Percentiles rank a stretch among this genome's conserved stretches.
Evolutionary conservation across 176 grass and related monocot genomes (phyloP).

Genomic region (Poa pratensis): DNA sequence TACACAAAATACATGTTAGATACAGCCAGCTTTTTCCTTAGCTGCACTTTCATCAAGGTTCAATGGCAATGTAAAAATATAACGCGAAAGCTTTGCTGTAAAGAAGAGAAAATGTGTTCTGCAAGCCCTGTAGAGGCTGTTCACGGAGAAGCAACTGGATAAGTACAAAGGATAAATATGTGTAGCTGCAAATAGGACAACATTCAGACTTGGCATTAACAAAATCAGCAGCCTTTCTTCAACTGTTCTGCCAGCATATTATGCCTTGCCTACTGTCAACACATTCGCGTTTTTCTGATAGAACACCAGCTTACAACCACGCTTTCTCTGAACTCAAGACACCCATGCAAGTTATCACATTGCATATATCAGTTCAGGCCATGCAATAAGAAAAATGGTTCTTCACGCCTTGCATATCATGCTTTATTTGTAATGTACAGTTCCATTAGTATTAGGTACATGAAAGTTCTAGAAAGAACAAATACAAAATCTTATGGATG

Average conservation of each 20-base stretch:
- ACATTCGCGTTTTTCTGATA: not conserved
- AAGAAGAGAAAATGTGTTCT: not conserved
- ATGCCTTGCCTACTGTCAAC: not conserved
- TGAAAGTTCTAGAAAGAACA: not conserved
- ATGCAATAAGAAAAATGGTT: not conserved
- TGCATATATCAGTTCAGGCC: not conserved
- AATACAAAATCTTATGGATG: constrained; percentile 9
- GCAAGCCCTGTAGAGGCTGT: not conserved
- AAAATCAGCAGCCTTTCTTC: not conserved
- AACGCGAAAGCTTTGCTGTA: not conserved
- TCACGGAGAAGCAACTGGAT: not conserved
- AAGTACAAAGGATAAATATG: not conserved
- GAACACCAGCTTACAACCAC: not conserved
- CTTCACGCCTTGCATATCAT: not conserved
- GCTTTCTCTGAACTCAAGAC: not conserved
- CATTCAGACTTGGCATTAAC: not conserved
- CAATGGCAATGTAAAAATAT: not conserved
- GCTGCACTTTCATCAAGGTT: not conserved
- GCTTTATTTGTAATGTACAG: not conserved
- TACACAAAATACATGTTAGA: not conserved
- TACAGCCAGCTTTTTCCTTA: not conserved
- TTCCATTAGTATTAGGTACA: constrained; percentile 21
- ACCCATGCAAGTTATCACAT: constrained; percentile 6
- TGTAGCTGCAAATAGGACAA: not conserved
- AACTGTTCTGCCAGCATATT: not conserved